These are phyloP conservation scores for Keithomyces neogunnii DNA, from an alignment of 2,329 filamentous ascomycete genomes.

Conservation along the genomic window DNA sequence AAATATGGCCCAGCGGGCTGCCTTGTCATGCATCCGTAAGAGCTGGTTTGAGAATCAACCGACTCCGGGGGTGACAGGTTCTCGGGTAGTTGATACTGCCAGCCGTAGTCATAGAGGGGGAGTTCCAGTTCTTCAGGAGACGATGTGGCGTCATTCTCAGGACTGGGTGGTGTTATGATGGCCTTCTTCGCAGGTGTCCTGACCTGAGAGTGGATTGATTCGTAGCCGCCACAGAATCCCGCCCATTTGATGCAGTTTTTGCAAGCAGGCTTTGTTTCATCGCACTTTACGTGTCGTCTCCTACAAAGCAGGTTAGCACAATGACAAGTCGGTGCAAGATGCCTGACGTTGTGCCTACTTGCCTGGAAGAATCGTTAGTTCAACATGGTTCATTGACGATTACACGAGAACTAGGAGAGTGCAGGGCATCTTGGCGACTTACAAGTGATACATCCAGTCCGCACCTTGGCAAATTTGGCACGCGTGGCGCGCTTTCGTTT, in stretches of 20 bases:
- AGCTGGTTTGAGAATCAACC: slow-evolving; percentile 3
- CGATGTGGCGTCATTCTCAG: slow-evolving; percentile 4
- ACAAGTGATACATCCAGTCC: slow-evolving; percentile 24
- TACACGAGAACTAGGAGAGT: no score
- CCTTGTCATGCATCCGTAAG: not conserved
- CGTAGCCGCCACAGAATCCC: slow-evolving; percentile 25
- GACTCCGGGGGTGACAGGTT: slow-evolving; percentile 5
- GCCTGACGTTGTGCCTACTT: slow-evolving; percentile 2
- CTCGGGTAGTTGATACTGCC: slow-evolving; percentile 1
- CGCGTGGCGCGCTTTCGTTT: slow-evolving; percentile 12
- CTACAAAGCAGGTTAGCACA: slow-evolving; percentile 11
- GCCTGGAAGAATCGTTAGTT: slow-evolving; percentile 3
- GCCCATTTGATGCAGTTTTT: slow-evolving; percentile 26
- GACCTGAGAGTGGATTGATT: not conserved
- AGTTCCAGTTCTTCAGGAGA: slow-evolving; percentile 6
- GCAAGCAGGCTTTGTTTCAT: slow-evolving; percentile 26
- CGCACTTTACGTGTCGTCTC: slow-evolving; percentile 26
- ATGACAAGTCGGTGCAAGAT: not conserved
- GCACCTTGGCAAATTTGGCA: slow-evolving; percentile 22
- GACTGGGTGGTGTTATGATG: slow-evolving; percentile 2
- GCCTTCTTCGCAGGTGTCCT: slow-evolving; percentile 1
- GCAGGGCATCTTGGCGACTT: slow-evolving; percentile 9
- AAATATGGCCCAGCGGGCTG: not conserved
- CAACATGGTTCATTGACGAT: not conserved
- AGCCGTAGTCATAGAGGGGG: not conserved